These are phyloP conservation scores for Alternaria triticimaculans DNA, from an alignment of 2,329 filamentous ascomycete genomes.

Conservation along the genomic window DNA sequence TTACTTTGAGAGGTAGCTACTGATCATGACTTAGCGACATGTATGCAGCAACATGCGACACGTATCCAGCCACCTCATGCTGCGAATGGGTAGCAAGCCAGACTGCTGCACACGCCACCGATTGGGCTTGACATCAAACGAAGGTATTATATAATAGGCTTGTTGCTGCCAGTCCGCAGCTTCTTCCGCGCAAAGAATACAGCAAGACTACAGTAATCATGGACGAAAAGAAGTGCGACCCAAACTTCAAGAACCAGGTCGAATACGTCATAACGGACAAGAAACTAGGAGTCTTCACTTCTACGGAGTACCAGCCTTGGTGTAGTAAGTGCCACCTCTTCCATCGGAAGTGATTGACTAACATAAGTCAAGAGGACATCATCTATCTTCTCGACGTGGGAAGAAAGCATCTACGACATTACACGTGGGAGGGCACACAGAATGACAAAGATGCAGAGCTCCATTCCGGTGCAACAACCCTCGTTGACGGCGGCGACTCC, in stretches of 20 bases:
- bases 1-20: no score
- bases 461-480: neutral
- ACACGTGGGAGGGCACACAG: neutral
- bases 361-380: neutral
- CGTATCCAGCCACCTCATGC: no score
- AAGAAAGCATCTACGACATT: neutral
- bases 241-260: neutral
- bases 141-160: neutral
- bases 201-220: neutral
- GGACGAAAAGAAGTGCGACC: neutral
- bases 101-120: no score
- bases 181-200: no score
- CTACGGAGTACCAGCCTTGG: neutral
- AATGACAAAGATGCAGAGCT: no score
- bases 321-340: neutral
- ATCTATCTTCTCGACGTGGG: neutral
- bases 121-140: neutral
- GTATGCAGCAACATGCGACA: no score
- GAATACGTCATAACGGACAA: neutral
- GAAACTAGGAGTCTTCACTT: neutral
- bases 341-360: no score
- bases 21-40: no score
- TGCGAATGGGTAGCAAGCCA: neutral
- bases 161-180: fast-evolving
- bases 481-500: neutral